phyloP scores from a whole-genome alignment of 2,329 filamentous ascomycete genomes.

The Septoria linicola region DNA sequence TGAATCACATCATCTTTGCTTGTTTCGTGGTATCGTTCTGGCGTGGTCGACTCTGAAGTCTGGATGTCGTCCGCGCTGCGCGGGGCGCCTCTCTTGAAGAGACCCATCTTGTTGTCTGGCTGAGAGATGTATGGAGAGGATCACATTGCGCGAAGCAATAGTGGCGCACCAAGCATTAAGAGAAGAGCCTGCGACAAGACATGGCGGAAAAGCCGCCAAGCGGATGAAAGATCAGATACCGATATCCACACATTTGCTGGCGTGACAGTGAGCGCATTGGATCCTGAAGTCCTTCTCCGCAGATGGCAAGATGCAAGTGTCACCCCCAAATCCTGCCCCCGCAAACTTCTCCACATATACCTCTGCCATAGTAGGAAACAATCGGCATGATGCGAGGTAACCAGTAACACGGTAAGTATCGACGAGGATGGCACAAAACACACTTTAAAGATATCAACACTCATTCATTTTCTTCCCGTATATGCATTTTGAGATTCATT shows the following conservation, averaged over 20 bases:
- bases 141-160: background rate
- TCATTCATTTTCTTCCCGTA: conserved; percentile 10
- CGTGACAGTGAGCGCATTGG: too few species aligned
- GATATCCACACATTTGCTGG: too few species aligned
- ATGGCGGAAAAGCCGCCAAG: too few species aligned
- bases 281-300: too few species aligned
- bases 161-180: too few species aligned
- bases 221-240: conserved; percentile 1
- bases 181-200: too few species aligned
- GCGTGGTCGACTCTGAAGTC: too few species aligned
- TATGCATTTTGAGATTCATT: conserved; percentile 13
- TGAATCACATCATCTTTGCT: conserved; percentile 12
- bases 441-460: background rate
- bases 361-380: background rate
- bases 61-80: too few species aligned
- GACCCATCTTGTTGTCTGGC: conserved; percentile 17
- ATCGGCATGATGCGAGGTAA: conserved; percentile 2
- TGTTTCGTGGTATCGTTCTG: background rate
- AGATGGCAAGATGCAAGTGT: too few species aligned
- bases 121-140: background rate
- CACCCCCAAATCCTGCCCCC: conserved; percentile 16
- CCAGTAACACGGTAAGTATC: too few species aligned
- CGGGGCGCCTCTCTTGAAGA: conserved; percentile 27
- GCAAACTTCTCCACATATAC: conserved; percentile 5
- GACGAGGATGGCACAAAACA: too few species aligned